Conservation (phyloP, 2,329 filamentous ascomycete species). For the Neonectria sp. region DNA sequence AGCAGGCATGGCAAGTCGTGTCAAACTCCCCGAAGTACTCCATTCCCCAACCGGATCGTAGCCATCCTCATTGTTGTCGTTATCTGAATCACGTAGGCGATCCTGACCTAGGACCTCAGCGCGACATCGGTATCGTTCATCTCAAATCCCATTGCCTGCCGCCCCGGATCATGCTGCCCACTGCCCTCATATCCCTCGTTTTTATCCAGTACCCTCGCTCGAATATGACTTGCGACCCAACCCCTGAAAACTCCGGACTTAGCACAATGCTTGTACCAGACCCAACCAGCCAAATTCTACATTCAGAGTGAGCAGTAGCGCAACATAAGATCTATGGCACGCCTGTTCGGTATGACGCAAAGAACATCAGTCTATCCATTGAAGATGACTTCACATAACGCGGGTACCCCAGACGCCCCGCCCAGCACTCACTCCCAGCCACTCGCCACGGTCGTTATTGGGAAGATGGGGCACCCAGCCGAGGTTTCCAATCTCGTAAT, state of each 20-base stretch:
- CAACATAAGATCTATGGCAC: constrained; percentile 15
- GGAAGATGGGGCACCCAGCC: constrained; percentile 85
- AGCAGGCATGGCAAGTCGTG: not conserved
- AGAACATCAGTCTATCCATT: constrained; percentile 36
- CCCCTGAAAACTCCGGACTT: constrained; percentile 46
- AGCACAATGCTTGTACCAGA: constrained; percentile 47
- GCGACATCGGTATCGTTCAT: constrained; percentile 29
- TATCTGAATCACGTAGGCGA: constrained; percentile 17
- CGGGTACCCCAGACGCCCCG: constrained; percentile 85
- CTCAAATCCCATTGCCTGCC: constrained; percentile 36
- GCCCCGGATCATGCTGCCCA: constrained; percentile 30
- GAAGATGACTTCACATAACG: constrained; percentile 48
- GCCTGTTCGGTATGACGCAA: constrained; percentile 26
- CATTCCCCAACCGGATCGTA: constrained; percentile 8
- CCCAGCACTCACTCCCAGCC: constrained; percentile 87
- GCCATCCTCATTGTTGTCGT: constrained; percentile 11
- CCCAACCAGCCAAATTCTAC: constrained; percentile 43
- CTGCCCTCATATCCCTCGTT: constrained; percentile 32
- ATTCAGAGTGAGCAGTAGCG: constrained; percentile 36
- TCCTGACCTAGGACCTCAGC: constrained; percentile 13
- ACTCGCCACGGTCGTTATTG: constrained; percentile 81
- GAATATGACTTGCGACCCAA: constrained; percentile 43
- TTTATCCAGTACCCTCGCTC: constrained; percentile 40
- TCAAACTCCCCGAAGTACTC: constrained; percentile 3
- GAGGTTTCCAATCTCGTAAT: constrained; percentile 89